Evolutionary conservation across 495 filamentous ascomycete genomes (phyloP).

Genomic region (Pseudomonodictys pantanalensis): DNA sequence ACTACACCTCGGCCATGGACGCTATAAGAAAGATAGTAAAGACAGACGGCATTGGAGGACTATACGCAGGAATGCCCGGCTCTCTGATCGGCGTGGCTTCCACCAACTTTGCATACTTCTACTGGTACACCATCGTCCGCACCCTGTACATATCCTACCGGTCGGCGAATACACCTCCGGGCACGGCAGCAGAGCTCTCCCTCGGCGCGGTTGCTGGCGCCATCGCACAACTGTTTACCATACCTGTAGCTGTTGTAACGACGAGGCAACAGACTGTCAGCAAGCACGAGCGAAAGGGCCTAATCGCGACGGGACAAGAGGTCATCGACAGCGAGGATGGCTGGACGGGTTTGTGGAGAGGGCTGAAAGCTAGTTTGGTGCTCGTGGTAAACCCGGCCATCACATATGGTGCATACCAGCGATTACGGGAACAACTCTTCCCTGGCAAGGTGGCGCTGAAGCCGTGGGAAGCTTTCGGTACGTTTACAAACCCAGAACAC

Average conservation of each 20-base stretch:
- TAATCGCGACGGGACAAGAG: slow-evolving; percentile 84
- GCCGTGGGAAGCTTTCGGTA: slow-evolving; percentile 88
- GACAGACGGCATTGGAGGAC: slow-evolving; percentile 74
- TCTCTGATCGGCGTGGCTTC: slow-evolving; percentile 88
- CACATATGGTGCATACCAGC: slow-evolving; percentile 96
- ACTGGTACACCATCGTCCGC: slow-evolving; percentile 94
- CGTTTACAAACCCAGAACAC: slow-evolving; percentile 45
- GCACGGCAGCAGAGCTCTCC: slow-evolving; percentile 80
- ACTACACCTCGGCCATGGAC: slow-evolving; percentile 84
- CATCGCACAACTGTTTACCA: slow-evolving; percentile 91
- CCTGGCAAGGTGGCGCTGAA: slow-evolving; percentile 72
- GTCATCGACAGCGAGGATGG: slow-evolving; percentile 91
- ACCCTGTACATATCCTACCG: slow-evolving; percentile 72
- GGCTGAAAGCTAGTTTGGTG: slow-evolving; percentile 93
- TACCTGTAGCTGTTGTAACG: slow-evolving; percentile 91
- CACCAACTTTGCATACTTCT: slow-evolving; percentile 99
- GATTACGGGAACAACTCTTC: slow-evolving; percentile 76
- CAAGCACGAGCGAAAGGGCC: slow-evolving; percentile 77
- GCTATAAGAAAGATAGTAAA: slow-evolving; percentile 81
- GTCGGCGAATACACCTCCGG: slow-evolving; percentile 60
- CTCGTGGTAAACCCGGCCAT: slow-evolving; percentile 96
- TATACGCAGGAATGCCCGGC: slow-evolving; percentile 87
- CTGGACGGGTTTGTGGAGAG: slow-evolving; percentile 84
- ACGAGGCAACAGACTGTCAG: slow-evolving; percentile 92
- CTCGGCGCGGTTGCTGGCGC: slow-evolving; percentile 88